Percentiles rank a stretch among this genome's conserved stretches.
Conservation (phyloP, 2,329 filamentous ascomycete genomes). For the Cryphonectria japonica region DNA sequence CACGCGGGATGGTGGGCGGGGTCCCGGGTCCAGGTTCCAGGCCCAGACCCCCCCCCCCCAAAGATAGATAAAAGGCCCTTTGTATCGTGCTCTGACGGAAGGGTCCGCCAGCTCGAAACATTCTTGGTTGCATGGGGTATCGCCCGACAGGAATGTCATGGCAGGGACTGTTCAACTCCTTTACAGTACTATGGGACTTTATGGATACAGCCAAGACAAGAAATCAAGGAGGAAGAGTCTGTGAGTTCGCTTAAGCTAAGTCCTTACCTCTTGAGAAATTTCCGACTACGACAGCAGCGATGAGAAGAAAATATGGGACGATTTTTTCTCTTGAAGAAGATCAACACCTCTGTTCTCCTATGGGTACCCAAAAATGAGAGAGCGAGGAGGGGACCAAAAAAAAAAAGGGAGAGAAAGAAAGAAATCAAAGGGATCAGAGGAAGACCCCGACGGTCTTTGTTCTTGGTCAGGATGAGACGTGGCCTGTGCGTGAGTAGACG, state of each 20-base stretch:
- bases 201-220: neutral
- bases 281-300: no score
- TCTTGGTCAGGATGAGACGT: neutral
- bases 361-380: neutral
- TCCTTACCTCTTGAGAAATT: no score
- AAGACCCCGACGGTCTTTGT: no score
- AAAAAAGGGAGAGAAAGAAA: neutral
- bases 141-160: neutral
- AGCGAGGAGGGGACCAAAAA: neutral
- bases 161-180: neutral
- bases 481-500: neutral
- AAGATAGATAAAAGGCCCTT: neutral
- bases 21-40: neutral
- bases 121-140: constrained; percentile 20
- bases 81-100: constrained; percentile 16
- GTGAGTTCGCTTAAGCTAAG: no score
- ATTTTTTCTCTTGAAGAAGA: no score
- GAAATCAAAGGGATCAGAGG: no score
- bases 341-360: no score
- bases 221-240: no score
- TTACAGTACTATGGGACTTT: neutral
- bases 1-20: constrained; percentile 14
- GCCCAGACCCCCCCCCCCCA: neutral
- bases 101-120: constrained; percentile 29
- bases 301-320: no score